Evolutionary conservation across 2,329 filamentous ascomycete species (phyloP), one percentile per base, ranked within the genome.

Genomic region (Trichophyton mentagrophytes): DNA sequence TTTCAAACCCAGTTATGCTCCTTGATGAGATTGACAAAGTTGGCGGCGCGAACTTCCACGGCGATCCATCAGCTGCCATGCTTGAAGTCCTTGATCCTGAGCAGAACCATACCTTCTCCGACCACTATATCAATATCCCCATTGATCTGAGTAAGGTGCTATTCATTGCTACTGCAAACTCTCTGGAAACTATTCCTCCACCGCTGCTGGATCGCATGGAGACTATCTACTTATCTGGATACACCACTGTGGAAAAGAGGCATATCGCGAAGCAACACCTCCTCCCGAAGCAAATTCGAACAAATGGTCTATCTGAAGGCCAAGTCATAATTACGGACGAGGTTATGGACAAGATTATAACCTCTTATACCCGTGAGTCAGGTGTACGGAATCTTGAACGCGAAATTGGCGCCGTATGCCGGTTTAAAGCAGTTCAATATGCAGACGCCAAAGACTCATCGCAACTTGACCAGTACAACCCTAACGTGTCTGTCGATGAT

Each of bases 1-100:
- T 97, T 20, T 85, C 90, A 2, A 99, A 99, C 70, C 93, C 93
- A 0, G 92, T 99, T 61, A 89, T 99, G 76, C 77, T 99, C 53
- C 84, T 99, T 11, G 93, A 99, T 70, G 93, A 99, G 77, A 96
- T 99, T 67, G 93, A 99, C 79, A 99, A 99, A 79, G 83, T 99
- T 64, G 90, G 91, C 64, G 85, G 86, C 62, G 85, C 89, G 40
- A 97, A 92, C 72, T 88, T 93, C 72, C 91, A 99, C 66, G 93
- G 93, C 46, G 93, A 99, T 69, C 93, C 93, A 2, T 95, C 90
- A 20, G 93, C 93, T 22, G 93, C 93, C 7, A 96, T 99, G 92
- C 84, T 99, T 13, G 93, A 99, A 73, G 93, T 99, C 9, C 80
- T 99, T 53, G 93, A 99, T 69, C 93, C 93, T 0, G 93, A 99